A percentile compares a stretch with the other conserved stretches of the same genome.
phyloP scores from a whole-genome alignment of 805 yeast genomes.

The Myxozyma vanderwaltii region DNA sequence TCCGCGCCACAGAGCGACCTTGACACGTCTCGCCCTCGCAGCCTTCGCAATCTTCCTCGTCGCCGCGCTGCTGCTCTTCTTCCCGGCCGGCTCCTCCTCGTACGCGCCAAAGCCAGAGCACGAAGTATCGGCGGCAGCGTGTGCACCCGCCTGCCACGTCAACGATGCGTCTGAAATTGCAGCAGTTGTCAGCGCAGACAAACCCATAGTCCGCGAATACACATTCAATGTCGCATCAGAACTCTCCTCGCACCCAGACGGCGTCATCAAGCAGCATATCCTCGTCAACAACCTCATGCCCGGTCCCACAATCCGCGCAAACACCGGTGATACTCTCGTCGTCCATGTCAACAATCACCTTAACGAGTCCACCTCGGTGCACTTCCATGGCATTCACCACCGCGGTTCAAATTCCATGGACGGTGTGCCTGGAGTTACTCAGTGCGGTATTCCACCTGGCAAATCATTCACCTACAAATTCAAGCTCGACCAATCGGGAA shows the following conservation, averaged over 20 bases:
- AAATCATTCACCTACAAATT: slow-evolving; percentile 49
- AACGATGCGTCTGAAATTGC: not conserved
- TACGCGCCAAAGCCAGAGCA: not conserved
- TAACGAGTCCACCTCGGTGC: slow-evolving; percentile 48
- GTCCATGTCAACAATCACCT: slow-evolving; percentile 48
- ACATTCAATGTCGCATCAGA: slow-evolving; percentile 2
- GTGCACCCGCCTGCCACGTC: slow-evolving; percentile 12
- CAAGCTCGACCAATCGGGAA: slow-evolving; percentile 50
- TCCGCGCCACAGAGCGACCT: not conserved
- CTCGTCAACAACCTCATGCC: slow-evolving; percentile 53
- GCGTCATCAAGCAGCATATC: slow-evolving; percentile 43
- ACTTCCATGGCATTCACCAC: slow-evolving; percentile 57
- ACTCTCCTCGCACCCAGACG: slow-evolving; percentile 39
- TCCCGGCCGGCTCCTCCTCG: no score
- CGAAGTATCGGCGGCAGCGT: not conserved
- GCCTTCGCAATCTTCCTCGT: not conserved
- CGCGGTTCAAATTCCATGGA: slow-evolving; percentile 52
- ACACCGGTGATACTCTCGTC: slow-evolving; percentile 44
- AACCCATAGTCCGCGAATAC: slow-evolving; percentile 1
- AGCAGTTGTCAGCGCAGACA: not conserved
- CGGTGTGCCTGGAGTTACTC: slow-evolving; percentile 55
- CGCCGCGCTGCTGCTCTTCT: not conserved
- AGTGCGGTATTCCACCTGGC: slow-evolving; percentile 53
- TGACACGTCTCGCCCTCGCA: not conserved
- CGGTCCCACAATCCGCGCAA: slow-evolving; percentile 51